Conservation (phyloP, 495 filamentous ascomycete species). For the Aspergillus funiculosus region DNA sequence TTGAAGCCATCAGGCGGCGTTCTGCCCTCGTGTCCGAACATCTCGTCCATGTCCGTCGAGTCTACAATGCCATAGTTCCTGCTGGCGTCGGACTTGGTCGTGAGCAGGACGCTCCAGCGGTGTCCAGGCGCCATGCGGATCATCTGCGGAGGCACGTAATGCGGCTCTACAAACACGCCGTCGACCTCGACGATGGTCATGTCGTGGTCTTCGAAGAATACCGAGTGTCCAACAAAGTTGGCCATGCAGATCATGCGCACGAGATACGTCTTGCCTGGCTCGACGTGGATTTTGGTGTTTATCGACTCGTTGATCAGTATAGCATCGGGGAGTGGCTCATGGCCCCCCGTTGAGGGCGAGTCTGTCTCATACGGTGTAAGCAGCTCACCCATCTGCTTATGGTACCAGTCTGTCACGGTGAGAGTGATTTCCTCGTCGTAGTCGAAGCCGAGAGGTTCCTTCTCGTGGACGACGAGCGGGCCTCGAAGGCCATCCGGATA, state of each 20-base stretch:
- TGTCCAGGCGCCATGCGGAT: conserved; percentile 64
- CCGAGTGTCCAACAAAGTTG: conserved; percentile 53
- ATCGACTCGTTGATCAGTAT: conserved; percentile 63
- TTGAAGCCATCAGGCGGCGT: conserved; percentile 41
- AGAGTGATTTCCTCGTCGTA: conserved; percentile 64
- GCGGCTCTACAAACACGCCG: conserved; percentile 59
- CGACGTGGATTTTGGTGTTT: conserved; percentile 37
- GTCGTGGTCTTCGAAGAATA: conserved; percentile 48
- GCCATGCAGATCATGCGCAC: conserved; percentile 65
- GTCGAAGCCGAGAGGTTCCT: conserved; percentile 50
- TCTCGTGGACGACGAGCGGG: conserved; percentile 67
- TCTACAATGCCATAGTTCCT: conserved; percentile 54
- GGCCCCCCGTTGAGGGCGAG: conserved; percentile 37
- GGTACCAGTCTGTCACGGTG: conserved; percentile 64
- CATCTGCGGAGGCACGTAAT: conserved; percentile 44
- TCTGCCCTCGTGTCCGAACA: conserved; percentile 41
- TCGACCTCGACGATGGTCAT: conserved; percentile 68
- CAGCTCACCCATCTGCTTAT: conserved; percentile 52
- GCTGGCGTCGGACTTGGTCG: conserved; percentile 46
- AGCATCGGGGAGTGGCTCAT: conserved; percentile 61
- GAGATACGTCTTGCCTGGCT: conserved; percentile 53
- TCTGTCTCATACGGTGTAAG: conserved; percentile 37
- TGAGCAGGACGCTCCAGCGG: conserved; percentile 61
- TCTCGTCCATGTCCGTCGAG: conserved; percentile 49
- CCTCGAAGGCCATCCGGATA: conserved; percentile 78